Percentiles rank a stretch among this genome's conserved stretches.
Evolutionary conservation across 768 basidiomycete genomes (phyloP).

Genomic region (Paxillus ammoniavirescens): DNA sequence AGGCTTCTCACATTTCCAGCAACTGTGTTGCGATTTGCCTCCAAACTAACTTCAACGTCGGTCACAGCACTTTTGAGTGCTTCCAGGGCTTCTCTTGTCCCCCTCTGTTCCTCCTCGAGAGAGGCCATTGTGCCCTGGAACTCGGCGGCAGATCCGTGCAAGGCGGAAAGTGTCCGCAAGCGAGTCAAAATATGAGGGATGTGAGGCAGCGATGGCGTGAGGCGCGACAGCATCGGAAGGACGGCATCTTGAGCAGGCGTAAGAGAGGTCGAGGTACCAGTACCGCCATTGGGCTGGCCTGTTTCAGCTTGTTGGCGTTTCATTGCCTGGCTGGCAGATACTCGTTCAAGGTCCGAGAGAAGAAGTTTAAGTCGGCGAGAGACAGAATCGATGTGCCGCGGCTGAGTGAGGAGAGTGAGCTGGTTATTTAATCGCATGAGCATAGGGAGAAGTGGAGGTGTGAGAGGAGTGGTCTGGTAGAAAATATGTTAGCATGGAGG

Average conservation of each 20-base stretch:
- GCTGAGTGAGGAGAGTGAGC: slow-evolving; percentile 86
- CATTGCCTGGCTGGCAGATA: slow-evolving; percentile 41
- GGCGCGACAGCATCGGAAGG: slow-evolving; percentile 65
- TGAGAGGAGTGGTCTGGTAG: slow-evolving; percentile 63
- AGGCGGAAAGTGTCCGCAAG: slow-evolving; percentile 73
- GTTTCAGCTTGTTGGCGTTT: slow-evolving; percentile 21
- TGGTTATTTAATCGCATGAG: slow-evolving; percentile 83
- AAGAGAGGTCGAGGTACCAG: slow-evolving; percentile 13
- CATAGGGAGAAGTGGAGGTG: slow-evolving; percentile 78
- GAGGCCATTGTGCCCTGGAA: slow-evolving; percentile 66
- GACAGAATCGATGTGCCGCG: slow-evolving; percentile 93
- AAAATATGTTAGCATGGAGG: background rate
- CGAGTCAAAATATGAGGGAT: slow-evolving; percentile 90
- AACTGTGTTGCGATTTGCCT: slow-evolving; percentile 68
- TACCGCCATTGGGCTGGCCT: slow-evolving; percentile 7
- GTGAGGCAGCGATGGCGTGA: slow-evolving; percentile 72
- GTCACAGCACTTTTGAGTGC: slow-evolving; percentile 69
- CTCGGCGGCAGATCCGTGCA: slow-evolving; percentile 80
- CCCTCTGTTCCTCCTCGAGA: slow-evolving; percentile 73
- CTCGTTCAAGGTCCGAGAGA: slow-evolving; percentile 88
- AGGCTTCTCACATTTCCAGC: slow-evolving; percentile 73
- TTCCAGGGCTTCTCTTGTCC: slow-evolving; percentile 57
- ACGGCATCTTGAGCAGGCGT: slow-evolving; percentile 55
- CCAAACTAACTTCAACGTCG: slow-evolving; percentile 72
- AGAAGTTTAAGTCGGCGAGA: slow-evolving; percentile 91